Evolutionary conservation across 2,329 filamentous ascomycete genomes (phyloP).

Genomic region (Neopestalotiopsis sp.): DNA sequence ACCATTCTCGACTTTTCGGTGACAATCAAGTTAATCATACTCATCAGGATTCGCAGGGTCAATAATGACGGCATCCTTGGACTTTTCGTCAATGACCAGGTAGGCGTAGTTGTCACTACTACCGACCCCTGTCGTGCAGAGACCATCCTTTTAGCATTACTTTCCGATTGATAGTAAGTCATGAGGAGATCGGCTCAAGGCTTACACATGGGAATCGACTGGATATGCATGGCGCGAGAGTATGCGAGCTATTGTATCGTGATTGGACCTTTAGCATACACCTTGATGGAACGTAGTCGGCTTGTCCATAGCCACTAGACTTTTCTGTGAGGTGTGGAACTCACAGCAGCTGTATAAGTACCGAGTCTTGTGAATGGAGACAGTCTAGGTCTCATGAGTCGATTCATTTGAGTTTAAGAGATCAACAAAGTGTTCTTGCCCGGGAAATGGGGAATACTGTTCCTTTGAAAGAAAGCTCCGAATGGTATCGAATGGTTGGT

Average conservation of each 20-base stretch:
- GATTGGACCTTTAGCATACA: slow-evolving; percentile 24
- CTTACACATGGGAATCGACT: slow-evolving; percentile 89
- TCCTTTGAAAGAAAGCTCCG: no score
- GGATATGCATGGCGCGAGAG: slow-evolving; percentile 76
- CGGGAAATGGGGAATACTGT: not conserved
- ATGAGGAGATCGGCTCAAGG: slow-evolving; percentile 21
- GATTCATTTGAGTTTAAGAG: slow-evolving; percentile 43
- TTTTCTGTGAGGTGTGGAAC: slow-evolving; percentile 19
- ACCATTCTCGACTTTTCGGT: not conserved
- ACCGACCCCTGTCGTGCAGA: slow-evolving; percentile 67
- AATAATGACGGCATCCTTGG: slow-evolving; percentile 78
- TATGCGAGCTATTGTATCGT: slow-evolving; percentile 33
- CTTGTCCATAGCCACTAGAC: not conserved
- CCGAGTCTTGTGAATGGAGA: slow-evolving; percentile 38
- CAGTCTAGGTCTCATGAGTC: slow-evolving; percentile 42
- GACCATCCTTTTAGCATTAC: no score
- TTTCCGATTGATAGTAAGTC: no score
- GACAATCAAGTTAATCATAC: slow-evolving; percentile 50
- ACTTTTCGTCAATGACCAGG: slow-evolving; percentile 77
- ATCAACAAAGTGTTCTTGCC: not conserved
- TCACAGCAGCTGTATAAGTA: slow-evolving; percentile 34
- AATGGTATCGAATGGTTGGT: not conserved
- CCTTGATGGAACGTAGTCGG: slow-evolving; percentile 24
- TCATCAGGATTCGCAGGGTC: slow-evolving; percentile 81
- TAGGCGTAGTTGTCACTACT: slow-evolving; percentile 85